Percentiles rank a stretch among this genome's conserved stretches.
Conservation (phyloP, 73 alveolate species). For the Paramecium sonneborni region DNA sequence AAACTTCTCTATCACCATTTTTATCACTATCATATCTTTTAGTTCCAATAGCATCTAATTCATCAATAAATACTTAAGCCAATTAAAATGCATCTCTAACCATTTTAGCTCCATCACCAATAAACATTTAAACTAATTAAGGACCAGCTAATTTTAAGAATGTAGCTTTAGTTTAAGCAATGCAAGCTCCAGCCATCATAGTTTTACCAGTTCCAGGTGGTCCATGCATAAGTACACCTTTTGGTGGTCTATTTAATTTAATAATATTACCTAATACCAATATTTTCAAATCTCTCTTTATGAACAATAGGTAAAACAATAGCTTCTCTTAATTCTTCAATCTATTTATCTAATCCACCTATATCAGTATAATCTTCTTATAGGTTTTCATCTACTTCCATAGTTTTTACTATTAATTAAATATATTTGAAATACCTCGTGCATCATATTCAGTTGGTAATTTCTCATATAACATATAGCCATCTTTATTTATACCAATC, state of each 20-base stretch:
- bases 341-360: conserved; percentile 99
- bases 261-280: conserved; percentile 85
- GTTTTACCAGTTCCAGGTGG: conserved; percentile 99
- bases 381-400: conserved; percentile 99
- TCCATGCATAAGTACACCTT: conserved; percentile 99
- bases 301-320: conserved; percentile 99
- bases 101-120: conserved; percentile 99
- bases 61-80: conserved; percentile 99
- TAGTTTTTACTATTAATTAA: conserved; percentile 48
- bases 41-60: conserved; percentile 99
- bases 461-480: conserved; percentile 97
- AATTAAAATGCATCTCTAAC: conserved; percentile 99
- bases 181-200: conserved; percentile 99
- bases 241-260: conserved; percentile 91
- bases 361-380: conserved; percentile 99
- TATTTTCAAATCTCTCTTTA: conserved; percentile 98
- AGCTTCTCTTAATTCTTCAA: conserved; percentile 99
- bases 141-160: conserved; percentile 99
- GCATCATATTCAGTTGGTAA: conserved; percentile 85
- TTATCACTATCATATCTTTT: conserved; percentile 91
- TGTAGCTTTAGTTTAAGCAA: conserved; percentile 98
- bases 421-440: conserved; percentile 41
- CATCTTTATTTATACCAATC: conserved; percentile 99
- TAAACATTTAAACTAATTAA: conserved; percentile 98
- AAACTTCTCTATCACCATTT: conserved; percentile 99